phyloP scores from a whole-genome alignment of 345 rosid species.

The Eucalyptus shirleyi region DNA sequence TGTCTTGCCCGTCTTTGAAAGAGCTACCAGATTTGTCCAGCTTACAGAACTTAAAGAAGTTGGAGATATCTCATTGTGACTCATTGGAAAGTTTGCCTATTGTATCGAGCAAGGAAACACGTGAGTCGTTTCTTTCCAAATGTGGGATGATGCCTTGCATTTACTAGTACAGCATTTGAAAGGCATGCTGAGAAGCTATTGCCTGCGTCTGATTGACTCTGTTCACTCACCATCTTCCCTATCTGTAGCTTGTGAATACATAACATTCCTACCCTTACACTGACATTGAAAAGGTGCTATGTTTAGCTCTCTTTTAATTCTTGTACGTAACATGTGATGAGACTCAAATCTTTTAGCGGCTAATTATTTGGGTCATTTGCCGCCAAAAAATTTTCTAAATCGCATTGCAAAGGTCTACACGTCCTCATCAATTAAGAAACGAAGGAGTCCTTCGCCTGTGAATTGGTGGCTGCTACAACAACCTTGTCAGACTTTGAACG shows the following conservation, averaged over 20 bases:
- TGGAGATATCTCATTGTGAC: too few relatives aligned
- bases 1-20: too few relatives aligned
- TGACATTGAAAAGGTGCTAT: background rate
- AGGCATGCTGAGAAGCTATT: too few relatives aligned
- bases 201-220: too few relatives aligned
- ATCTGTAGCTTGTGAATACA: background rate
- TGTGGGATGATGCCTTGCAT: too few relatives aligned
- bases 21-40: too few relatives aligned
- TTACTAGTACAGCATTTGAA: too few relatives aligned
- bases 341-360: background rate
- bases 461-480: background rate
- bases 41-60: too few relatives aligned
- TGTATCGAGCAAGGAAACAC: too few relatives aligned
- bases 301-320: background rate
- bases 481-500: background rate
- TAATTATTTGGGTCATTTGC: background rate
- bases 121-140: too few relatives aligned
- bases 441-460: background rate
- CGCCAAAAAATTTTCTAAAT: background rate
- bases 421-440: background rate
- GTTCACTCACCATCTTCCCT: too few relatives aligned
- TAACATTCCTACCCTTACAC: background rate
- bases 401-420: background rate
- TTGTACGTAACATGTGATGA: background rate
- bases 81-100: too few relatives aligned